Base-by-base conservation (phyloP, 2,329 filamentous ascomycete genomes). In the Trichothecium sympodiale region DNA sequence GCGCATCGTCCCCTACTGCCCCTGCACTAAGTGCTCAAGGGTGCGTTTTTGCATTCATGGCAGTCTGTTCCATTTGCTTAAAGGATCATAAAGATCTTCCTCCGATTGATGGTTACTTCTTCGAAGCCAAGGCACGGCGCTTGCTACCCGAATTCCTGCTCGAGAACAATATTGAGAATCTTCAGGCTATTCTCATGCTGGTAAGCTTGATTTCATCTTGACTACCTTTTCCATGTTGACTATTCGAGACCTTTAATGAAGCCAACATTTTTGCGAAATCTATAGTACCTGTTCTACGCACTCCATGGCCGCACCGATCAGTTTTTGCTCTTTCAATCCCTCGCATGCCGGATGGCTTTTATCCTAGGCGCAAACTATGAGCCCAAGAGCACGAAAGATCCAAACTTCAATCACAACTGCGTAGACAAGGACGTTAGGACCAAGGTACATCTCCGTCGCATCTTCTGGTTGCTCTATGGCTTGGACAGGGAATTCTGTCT, bases 11-110 rank as follows among this genome's bases (percentile, higher is more conserved):
- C 39, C 32, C 30, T 41, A 14, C 17, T 46, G 35, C 49, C 15
- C 38, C 39, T 40, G 39, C 10, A 6, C 20, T 27, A 4, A 51
- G 49, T 17, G 53, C 56, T n/a, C 59, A 54, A 34, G 60, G 60
- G 1, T 67, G 61, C 39, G 51, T 69, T 4, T 56, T 64, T 36
- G 50, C 62, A 2, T 69, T 69, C 41, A 37, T 64, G 4, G 52
- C 59, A 0, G 50, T 67, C 40, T 42, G 51, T 3, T 48, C 50
- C 9, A 26, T 56, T 4, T 42, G 53, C 17, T 37, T 39, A 17
- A 29, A 29, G 13, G 33, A 45, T 17, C 34, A 30, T 23, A 32
- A 40, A 5, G 33, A 29, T 1, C 28, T 34, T 4, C 43, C 29
- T 9, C 9, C 5, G 8, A n/a, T 34, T 7, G 33, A 38, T 30